These are phyloP conservation scores for Phalaenopsis equestris DNA, from an alignment of 106 monocot species.

Conservation along the genomic window DNA sequence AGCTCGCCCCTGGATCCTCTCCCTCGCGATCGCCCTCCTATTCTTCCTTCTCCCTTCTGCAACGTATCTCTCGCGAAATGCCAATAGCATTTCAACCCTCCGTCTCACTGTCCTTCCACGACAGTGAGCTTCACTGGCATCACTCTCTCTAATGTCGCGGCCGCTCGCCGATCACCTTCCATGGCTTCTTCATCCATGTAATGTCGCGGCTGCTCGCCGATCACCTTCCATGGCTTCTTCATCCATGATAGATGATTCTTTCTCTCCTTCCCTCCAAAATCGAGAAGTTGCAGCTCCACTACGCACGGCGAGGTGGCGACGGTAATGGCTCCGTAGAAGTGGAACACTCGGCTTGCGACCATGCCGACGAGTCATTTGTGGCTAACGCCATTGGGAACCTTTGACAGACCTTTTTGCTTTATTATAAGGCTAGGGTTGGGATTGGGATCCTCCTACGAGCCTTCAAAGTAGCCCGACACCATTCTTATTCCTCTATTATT, in stretches of 20 bases:
- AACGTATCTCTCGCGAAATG: background rate
- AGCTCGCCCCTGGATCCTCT: no score
- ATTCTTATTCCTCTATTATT: constrained; percentile 82
- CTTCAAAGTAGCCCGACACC: constrained; percentile 80
- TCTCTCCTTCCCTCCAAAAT: background rate
- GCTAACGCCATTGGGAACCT: constrained; percentile 88
- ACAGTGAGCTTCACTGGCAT: no score
- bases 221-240: background rate
- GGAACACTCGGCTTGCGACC: constrained; percentile 41
- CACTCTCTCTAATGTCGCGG: no score
- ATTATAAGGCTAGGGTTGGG: constrained; percentile 89
- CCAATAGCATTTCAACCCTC: background rate
- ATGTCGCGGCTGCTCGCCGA: background rate
- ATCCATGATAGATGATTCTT: background rate
- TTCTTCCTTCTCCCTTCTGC: no score
- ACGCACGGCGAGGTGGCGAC: constrained; percentile 14
- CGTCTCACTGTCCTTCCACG: background rate
- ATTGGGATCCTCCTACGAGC: constrained; percentile 94
- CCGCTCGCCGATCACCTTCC: background rate
- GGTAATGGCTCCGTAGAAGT: background rate
- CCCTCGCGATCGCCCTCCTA: no score
- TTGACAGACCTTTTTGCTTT: constrained; percentile 91
- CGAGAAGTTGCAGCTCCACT: constrained; percentile 81
- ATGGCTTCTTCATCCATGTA: background rate
- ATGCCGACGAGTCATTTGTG: constrained; percentile 67